Evolutionary conservation across 2,329 filamentous ascomycete genomes (phyloP).

Genomic region (Pseudogymnoascus sp.): DNA sequence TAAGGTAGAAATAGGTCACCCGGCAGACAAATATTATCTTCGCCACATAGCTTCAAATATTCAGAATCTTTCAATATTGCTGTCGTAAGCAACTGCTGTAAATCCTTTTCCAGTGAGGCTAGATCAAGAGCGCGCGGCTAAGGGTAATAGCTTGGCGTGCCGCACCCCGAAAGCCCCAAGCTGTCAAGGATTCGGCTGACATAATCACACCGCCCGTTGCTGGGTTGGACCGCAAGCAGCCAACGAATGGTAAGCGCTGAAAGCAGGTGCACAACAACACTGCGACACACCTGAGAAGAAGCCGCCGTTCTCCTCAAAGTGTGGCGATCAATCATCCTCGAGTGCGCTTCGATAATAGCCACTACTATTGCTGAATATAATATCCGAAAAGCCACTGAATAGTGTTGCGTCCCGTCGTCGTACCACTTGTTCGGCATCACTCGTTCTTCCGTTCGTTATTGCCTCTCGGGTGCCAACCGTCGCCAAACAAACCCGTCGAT

Average conservation of each 20-base stretch:
- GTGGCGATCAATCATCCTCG: not conserved
- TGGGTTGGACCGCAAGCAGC: constrained; percentile 5
- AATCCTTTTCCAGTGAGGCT: constrained; percentile 4
- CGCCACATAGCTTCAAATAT: not conserved
- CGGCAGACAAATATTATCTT: not conserved
- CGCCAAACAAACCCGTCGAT: constrained; percentile 4
- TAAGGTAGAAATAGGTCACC: not conserved
- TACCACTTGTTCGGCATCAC: constrained; percentile 1
- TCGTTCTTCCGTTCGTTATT: constrained; percentile 5
- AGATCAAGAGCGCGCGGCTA: constrained; percentile 1
- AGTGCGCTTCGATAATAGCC: constrained; percentile 6
- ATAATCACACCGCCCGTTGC: constrained; percentile 7
- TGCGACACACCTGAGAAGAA: constrained; percentile 8
- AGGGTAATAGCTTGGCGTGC: not conserved
- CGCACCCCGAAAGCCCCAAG: not conserved
- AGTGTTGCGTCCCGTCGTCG: constrained; percentile 6
- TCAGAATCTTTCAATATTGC: not conserved
- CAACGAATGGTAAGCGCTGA: constrained; percentile 9
- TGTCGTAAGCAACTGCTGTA: not conserved
- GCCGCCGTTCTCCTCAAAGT: not conserved
- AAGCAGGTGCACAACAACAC: constrained; percentile 10
- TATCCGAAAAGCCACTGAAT: constrained; percentile 6
- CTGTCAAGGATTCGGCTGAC: constrained; percentile 2
- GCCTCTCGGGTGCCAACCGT: constrained; percentile 3
- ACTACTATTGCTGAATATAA: constrained; percentile 7